Evolutionary conservation across 2,329 filamentous ascomycete genomes (phyloP).

Genomic region (Pseudogymnoascus sp.): DNA sequence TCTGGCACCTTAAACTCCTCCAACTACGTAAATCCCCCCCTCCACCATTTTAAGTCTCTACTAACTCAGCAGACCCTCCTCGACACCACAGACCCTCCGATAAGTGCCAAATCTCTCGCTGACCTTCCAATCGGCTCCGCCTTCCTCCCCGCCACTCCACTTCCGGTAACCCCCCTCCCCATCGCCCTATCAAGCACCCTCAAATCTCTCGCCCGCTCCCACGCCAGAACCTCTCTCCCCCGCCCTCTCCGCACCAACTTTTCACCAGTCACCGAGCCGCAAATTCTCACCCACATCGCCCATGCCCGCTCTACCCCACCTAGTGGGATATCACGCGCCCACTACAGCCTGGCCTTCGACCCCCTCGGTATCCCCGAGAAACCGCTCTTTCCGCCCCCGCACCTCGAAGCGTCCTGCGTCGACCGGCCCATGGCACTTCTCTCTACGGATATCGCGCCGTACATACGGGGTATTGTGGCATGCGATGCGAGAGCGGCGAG

Average conservation of each 20-base stretch:
- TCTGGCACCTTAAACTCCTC: conserved; percentile 6
- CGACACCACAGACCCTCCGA: neutral
- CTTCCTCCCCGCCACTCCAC: neutral
- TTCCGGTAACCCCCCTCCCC: neutral
- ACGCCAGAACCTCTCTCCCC: neutral
- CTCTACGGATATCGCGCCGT: conserved; percentile 73
- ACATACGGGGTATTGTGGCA: conserved; percentile 74
- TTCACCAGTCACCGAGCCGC: neutral
- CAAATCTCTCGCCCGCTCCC: neutral
- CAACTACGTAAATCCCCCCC: neutral
- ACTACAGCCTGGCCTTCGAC: conserved; percentile 52
- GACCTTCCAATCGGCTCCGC: conserved; percentile 3
- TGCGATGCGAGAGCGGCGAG: conserved; percentile 65
- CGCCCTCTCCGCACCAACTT: neutral
- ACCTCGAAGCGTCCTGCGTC: conserved; percentile 62
- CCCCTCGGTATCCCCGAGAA: conserved; percentile 47
- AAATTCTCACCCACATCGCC: neutral
- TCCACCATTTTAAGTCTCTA: no score
- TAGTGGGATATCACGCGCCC: conserved; percentile 36
- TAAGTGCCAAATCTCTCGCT: neutral
- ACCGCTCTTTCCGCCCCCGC: conserved; percentile 27
- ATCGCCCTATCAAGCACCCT: neutral
- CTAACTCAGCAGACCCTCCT: neutral
- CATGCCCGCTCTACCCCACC: neutral
- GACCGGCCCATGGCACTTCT: conserved; percentile 62